Base-by-base conservation (phyloP, 345 rosid species). In the Eucalyptus victrix region DNA sequence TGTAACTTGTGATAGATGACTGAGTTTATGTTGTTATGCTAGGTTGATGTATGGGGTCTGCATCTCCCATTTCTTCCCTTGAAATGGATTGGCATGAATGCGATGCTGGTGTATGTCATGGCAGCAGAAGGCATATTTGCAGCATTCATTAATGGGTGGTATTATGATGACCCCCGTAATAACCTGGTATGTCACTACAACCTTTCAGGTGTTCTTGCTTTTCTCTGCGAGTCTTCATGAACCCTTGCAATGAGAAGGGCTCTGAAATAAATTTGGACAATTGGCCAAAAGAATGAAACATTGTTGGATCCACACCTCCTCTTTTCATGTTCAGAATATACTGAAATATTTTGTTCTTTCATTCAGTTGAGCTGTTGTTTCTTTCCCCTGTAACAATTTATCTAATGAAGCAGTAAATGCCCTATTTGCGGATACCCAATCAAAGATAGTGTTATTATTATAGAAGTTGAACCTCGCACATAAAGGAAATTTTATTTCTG, bases 121-220 rank as follows among this genome's bases (percentile, higher is more conserved):
- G 99, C 99, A 88, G 99, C 99, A 62, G 98, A 93, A 93, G 98
- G 96, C 89, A 94, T 97, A 30, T 96, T 97, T 85, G 98, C 97
- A 49, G 98, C 94, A 69, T 97, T 97, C 90, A 89, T 97, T 51
- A 97, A 95, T 28, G 99, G 99, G 80, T 97, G 99, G 99, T 97
- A 96, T 90, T 94, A 93, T 49, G 89, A 91, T 34, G 94, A 96
- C 87, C 98, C 98, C 28, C 94, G 69, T 56, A 95, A 94, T 85
- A 96, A 94, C 76, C 93, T 96, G 98, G 99, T 95, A 54, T 4
- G 93, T 90, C 47, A 23, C 32, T 30, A 32, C n/a, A 87, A n/a
- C n/a, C 40, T 53, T 87, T 87, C 80, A 12, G 6, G 54, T 10
- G 44, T 86, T 49, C 60, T 50, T 19, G 23, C 54, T 34, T 28